These are phyloP conservation scores for Lactarius sanguifluus DNA, from an alignment of 768 basidiomycete genomes.

Conservation along the genomic window DNA sequence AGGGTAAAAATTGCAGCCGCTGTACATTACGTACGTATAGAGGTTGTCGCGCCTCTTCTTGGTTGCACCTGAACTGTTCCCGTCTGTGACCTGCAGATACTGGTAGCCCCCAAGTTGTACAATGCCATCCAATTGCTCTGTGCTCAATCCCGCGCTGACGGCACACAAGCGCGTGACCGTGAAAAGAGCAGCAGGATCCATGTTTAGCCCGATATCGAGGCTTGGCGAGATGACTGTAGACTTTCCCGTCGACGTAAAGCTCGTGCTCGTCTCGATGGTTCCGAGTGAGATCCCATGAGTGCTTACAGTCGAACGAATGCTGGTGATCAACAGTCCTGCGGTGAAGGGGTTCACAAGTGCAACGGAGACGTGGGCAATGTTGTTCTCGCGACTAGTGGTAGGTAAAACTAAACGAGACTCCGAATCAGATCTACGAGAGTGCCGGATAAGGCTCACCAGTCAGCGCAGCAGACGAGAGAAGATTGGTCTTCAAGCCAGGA, in stretches of 20 bases:
- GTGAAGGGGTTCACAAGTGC: slow-evolving; percentile 68
- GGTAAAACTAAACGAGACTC: slow-evolving; percentile 47
- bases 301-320: slow-evolving; percentile 58
- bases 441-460: slow-evolving; percentile 39
- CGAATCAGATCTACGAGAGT: background rate
- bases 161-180: slow-evolving; percentile 68
- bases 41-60: slow-evolving; percentile 45
- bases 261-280: slow-evolving; percentile 51
- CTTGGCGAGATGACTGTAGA: slow-evolving; percentile 55
- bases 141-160: slow-evolving; percentile 58
- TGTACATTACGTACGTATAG: slow-evolving; percentile 48
- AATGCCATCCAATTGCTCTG: slow-evolving; percentile 63
- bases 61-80: slow-evolving; percentile 33
- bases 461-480: slow-evolving; percentile 57
- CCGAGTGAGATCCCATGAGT: slow-evolving; percentile 63
- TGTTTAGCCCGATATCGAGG: slow-evolving; percentile 63
- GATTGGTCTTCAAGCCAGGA: slow-evolving; percentile 57
- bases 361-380: slow-evolving; percentile 65
- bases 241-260: slow-evolving; percentile 55
- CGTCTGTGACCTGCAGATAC: slow-evolving; percentile 43
- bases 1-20: slow-evolving; percentile 4
- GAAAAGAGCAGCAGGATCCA: slow-evolving; percentile 66
- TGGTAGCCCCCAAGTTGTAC: slow-evolving; percentile 65
- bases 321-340: slow-evolving; percentile 54
- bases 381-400: slow-evolving; percentile 60